Evolutionary conservation across 495 filamentous ascomycete species (phyloP).

Genomic region (Penicillium cinerascens): DNA sequence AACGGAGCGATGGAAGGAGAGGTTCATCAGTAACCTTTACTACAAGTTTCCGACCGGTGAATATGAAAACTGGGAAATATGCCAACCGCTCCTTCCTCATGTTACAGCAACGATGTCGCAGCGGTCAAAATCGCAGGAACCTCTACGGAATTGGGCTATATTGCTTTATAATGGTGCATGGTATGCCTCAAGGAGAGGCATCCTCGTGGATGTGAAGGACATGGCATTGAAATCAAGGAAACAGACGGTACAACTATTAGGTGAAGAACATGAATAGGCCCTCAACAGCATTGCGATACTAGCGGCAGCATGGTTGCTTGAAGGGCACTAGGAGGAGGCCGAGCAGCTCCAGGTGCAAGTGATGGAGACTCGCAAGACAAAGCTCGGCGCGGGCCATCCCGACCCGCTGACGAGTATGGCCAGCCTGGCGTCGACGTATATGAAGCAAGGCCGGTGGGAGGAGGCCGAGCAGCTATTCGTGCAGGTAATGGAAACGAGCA

Average conservation of each 20-base stretch:
- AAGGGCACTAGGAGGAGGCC: slow-evolving; percentile 27
- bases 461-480: slow-evolving; percentile 21
- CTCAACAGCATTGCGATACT: slow-evolving; percentile 6
- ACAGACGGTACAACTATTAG: slow-evolving; percentile 6
- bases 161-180: slow-evolving; percentile 19
- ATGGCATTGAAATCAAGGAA: slow-evolving; percentile 14
- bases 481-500: slow-evolving; percentile 9
- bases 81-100: slow-evolving; percentile 28
- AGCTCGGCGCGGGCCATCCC: slow-evolving; percentile 24
- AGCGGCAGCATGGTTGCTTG: slow-evolving; percentile 9
- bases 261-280: slow-evolving; percentile 9
- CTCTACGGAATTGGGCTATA: slow-evolving; percentile 14
- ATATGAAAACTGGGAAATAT: slow-evolving; percentile 28
- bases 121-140: slow-evolving; percentile 8
- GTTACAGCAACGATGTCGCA: slow-evolving; percentile 12
- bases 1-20: slow-evolving; percentile 29
- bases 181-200: slow-evolving; percentile 15
- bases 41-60: slow-evolving; percentile 37
- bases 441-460: slow-evolving; percentile 17
- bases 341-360: slow-evolving; percentile 26
- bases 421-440: slow-evolving; percentile 17
- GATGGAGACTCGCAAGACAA: slow-evolving; percentile 16
- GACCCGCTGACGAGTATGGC: slow-evolving; percentile 16
- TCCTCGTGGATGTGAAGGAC: slow-evolving; percentile 6
- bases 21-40: slow-evolving; percentile 36